Percentiles rank a stretch among this genome's conserved stretches.
These are phyloP conservation scores for Alternaria novae-zelandiae DNA, from an alignment of 2,329 filamentous ascomycete species.

Conservation along the genomic window DNA sequence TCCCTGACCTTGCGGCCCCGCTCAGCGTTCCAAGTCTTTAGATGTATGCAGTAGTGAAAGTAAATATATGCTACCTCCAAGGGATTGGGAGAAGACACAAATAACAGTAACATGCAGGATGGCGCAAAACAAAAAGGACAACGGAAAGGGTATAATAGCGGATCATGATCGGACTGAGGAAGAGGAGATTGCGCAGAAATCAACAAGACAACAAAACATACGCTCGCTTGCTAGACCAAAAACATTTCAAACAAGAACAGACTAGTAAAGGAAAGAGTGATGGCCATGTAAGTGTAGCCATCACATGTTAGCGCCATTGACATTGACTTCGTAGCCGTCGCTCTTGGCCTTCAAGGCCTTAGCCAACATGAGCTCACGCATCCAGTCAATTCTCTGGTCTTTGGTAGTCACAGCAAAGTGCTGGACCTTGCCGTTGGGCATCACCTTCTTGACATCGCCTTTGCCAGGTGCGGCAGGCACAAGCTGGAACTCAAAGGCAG, in stretches of 20 bases:
- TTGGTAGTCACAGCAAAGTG: slow-evolving; percentile 71
- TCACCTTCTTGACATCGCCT: slow-evolving; percentile 47
- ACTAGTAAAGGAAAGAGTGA: not conserved
- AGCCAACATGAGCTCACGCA: slow-evolving; percentile 89
- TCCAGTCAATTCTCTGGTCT: slow-evolving; percentile 96
- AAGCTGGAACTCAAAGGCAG: slow-evolving; percentile 83
- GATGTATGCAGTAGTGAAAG: slow-evolving; percentile 17
- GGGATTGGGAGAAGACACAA: slow-evolving; percentile 10
- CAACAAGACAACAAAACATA: slow-evolving; percentile 13
- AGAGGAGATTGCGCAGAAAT: slow-evolving; percentile 7
- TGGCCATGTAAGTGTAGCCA: not conserved
- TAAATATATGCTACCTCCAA: slow-evolving; percentile 4
- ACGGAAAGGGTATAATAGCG: slow-evolving; percentile 39
- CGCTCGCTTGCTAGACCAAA: slow-evolving; percentile 25
- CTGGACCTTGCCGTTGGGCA: slow-evolving; percentile 74
- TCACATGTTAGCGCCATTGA: slow-evolving; percentile 65
- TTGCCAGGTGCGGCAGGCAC: slow-evolving; percentile 69
- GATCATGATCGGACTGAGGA: slow-evolving; percentile 28
- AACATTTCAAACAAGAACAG: not conserved
- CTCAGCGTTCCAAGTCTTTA: slow-evolving; percentile 26
- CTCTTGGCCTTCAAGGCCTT: slow-evolving; percentile 86
- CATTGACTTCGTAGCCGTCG: slow-evolving; percentile 80
- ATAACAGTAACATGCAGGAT: not conserved
- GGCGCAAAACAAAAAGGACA: slow-evolving; percentile 9
- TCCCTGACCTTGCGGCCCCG: slow-evolving; percentile 31